Evolutionary conservation across 2,329 filamentous ascomycete species (phyloP), one percentile per base, ranked within the genome.

Genomic region (Hirsutella rhossiliensis): DNA sequence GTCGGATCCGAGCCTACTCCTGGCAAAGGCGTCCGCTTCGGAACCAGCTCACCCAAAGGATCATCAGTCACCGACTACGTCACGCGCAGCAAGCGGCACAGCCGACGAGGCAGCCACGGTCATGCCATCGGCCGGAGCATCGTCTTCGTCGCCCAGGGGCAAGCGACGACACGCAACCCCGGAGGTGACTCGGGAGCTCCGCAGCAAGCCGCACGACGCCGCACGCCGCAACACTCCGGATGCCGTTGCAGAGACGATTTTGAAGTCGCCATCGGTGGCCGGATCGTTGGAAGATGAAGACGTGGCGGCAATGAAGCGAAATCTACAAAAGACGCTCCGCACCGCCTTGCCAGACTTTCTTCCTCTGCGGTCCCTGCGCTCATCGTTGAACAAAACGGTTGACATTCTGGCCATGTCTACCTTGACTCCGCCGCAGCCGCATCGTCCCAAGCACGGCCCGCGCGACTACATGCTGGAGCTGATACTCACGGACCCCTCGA

Each of bases 391-490:
- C 42, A 67, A 70, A 50, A 67, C 63, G 20, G 55, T 75, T 2
- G 74, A 80, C 54, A 61, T 79, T 6, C 58, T 80, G 9, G 78
- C 67, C 15, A 63, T 82, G 7, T 75, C 67, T 4, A 73, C 73
- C 13, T 66, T 67, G 39, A 63, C 65, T 17, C 72, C 75, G 3
- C 60, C 68, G 11, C 63, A 69, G 40, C 69, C 77, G 7, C 62
- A 67, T 45, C 69, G 77, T 32, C 73, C 74, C 23, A 79, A 77
- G 53, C 62, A 67, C 47, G 75, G 75, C 0, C 75, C 75, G 4
- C 66, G 76, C 19, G 75, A 81, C 53, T 81, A 72, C 58, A 71
- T 75, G 59, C 69, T 79, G 52, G 69, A 71, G 15, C 73, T 82
- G 49, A 71, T 68, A 36, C 61, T 79, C 12, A 75, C 71, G 1